A percentile compares a stretch with the other conserved stretches of the same genome.
Evolutionary conservation across 1,284 basidiomycete species (phyloP).

Genomic region (Thecaphora thlaspeos): DNA sequence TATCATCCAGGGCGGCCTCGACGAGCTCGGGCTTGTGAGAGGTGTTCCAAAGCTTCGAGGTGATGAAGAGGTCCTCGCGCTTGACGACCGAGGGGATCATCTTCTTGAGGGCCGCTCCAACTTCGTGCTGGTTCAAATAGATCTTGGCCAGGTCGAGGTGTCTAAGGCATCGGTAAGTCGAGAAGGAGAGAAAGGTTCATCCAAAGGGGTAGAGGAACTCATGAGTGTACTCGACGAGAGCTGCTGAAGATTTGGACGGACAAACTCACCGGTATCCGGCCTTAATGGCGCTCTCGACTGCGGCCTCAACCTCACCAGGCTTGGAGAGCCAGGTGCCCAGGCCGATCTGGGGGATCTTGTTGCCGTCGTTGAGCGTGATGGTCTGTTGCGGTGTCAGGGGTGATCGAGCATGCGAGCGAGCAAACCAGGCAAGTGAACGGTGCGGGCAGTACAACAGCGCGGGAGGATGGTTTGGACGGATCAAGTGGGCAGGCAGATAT

Average conservation of each 20-base stretch:
- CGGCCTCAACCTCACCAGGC: conserved; percentile 73
- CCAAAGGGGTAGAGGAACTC: too few relatives aligned
- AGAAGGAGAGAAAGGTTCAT: too few relatives aligned
- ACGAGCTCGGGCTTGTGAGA: conserved; percentile 61
- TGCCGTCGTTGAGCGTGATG: conserved; percentile 53
- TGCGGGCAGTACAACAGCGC: too few relatives aligned
- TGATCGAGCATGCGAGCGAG: too few relatives aligned
- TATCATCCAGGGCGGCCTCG: conserved; percentile 58
- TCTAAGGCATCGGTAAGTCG: too few relatives aligned
- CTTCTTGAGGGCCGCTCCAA: conserved; percentile 61
- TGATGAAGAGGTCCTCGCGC: conserved; percentile 62
- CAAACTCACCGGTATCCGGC: conserved; percentile 52
- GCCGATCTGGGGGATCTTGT: conserved; percentile 61
- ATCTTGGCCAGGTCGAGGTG: conserved; percentile 53
- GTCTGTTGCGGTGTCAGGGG: conserved; percentile 1
- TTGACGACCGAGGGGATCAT: conserved; percentile 58
- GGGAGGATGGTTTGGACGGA: too few relatives aligned
- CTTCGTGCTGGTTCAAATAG: conserved; percentile 56
- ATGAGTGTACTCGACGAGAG: too few relatives aligned
- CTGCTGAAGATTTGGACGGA: too few relatives aligned
- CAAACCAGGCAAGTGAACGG: too few relatives aligned
- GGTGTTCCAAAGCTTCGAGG: conserved; percentile 67
- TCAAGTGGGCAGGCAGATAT: too few relatives aligned
- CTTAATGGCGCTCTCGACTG: conserved; percentile 57
- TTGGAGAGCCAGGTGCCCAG: conserved; percentile 79